Evolutionary conservation across 352 stramenopile genomes (phyloP), one percentile per base, ranked within the genome.

Genomic region (Globisporangium carolinianum): DNA sequence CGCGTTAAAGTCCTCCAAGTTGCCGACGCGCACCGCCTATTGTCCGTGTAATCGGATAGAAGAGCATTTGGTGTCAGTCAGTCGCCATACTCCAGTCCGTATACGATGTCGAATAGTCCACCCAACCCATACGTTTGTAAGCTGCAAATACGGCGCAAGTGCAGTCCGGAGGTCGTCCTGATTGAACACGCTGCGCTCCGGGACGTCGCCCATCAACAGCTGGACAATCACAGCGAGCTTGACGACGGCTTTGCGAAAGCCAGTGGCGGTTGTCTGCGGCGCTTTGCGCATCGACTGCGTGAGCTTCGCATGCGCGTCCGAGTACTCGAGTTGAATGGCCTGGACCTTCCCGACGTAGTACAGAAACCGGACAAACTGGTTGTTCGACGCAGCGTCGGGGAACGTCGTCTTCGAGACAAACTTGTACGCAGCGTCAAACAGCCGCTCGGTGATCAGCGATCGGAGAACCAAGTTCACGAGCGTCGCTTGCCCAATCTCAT

Each of bases 121-220:
- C 24, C 24, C 24, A 32, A 32, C 3, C 24, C 78, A 41, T 75
- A 94, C 84, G 56, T 94, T 97, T 7, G 96, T 98, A 52, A 99
- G 95, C 58, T 97, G 78, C 48, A 99, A 66, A 64, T 99, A 99
- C 6, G 96, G 96, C 41, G 63, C 73, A 17, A 99, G 69, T 18
- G 96, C 87, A 37, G 72, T 85, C 57, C 80, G 76, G 63, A 98
- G 90, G 41, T 95, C 87, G 49, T 89, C 75, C 58, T 94, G 76
- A 61, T 94, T 89, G 74, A 99, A 99, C 18, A 97, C 83, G 57
- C 82, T 86, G 53, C 96, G 87, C 63, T 99, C 96, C 0, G 97
- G 97, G 41, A 99, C 96, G 66, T 99, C 96, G 51, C 96, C 97
- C 90, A 99, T 98, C 45, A 99, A 84, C 55, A 99, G 71, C 74